Evolutionary conservation across 805 yeast species (phyloP).

Genomic region (Tetrapisispora iriomotensis): DNA sequence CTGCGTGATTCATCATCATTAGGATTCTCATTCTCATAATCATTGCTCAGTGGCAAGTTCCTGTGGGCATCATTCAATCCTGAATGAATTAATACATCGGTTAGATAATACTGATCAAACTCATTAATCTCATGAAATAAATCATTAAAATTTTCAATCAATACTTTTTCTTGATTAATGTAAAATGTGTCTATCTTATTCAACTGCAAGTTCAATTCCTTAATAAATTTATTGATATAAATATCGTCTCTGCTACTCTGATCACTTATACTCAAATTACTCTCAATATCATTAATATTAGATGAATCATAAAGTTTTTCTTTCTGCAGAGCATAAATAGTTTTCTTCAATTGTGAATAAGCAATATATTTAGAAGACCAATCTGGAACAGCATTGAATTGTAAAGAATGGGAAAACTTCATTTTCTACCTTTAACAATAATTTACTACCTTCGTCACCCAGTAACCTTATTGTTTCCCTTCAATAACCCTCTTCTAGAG

Average conservation of each 20-base stretch:
- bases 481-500: no score
- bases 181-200: conserved; percentile 70
- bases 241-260: conserved; percentile 12
- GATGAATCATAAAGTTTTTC: conserved; percentile 32
- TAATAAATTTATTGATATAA: conserved; percentile 49
- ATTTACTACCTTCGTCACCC: no score
- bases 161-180: conserved; percentile 45
- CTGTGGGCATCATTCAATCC: background rate
- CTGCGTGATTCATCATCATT: background rate
- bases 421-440: no score
- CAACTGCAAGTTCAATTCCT: conserved; percentile 71
- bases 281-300: background rate
- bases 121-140: conserved; percentile 54
- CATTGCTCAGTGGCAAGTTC: background rate
- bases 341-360: conserved; percentile 77
- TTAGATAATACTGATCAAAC: conserved; percentile 34
- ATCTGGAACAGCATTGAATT: conserved; percentile 96
- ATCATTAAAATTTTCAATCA: conserved; percentile 36
- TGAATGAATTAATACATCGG: background rate
- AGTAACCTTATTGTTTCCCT: no score
- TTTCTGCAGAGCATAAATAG: conserved; percentile 73
- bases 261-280: no score
- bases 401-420: conserved; percentile 93
- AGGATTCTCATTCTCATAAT: background rate
- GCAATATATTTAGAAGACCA: conserved; percentile 92